These are phyloP conservation scores for Salicornia ramosissima DNA, from an alignment of 148 eudicot genomes.

Conservation along the genomic window DNA sequence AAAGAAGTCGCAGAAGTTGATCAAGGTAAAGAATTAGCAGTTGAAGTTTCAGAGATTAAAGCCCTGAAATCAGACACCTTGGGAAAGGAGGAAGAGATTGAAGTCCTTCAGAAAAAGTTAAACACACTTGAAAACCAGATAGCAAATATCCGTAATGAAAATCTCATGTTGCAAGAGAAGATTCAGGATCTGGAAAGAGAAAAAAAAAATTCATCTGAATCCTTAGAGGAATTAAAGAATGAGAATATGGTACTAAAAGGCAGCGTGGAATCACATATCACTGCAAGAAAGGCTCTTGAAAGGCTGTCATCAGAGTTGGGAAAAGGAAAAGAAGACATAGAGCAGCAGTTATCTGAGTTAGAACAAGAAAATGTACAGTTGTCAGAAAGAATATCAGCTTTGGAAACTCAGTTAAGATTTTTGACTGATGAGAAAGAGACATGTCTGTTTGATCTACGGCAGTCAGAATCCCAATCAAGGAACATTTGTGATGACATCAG, in stretches of 20 bases:
- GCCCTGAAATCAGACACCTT: slow-evolving; percentile 25
- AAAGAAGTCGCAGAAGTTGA: slow-evolving; percentile 16
- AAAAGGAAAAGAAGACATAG: slow-evolving; percentile 47
- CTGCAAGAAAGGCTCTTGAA: slow-evolving; percentile 46
- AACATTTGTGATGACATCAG: slow-evolving; percentile 55
- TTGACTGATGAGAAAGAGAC: slow-evolving; percentile 54
- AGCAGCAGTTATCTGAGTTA: slow-evolving; percentile 38
- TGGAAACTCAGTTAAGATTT: slow-evolving; percentile 52
- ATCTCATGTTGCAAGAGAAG: slow-evolving; percentile 35
- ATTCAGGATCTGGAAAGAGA: slow-evolving; percentile 37
- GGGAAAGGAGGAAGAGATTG: slow-evolving; percentile 38
- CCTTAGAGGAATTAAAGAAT: slow-evolving; percentile 36
- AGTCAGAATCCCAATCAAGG: slow-evolving; percentile 36
- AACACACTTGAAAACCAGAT: slow-evolving; percentile 41
- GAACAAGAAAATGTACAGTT: slow-evolving; percentile 58
- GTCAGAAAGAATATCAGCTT: slow-evolving; percentile 46
- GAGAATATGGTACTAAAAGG: slow-evolving; percentile 35
- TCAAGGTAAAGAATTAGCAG: slow-evolving; percentile 16
- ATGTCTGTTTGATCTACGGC: slow-evolving; percentile 40
- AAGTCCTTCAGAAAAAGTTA: slow-evolving; percentile 28
- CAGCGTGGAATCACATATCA: slow-evolving; percentile 42
- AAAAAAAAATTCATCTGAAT: slow-evolving; percentile 27
- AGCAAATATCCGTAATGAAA: slow-evolving; percentile 36
- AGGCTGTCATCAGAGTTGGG: slow-evolving; percentile 44
- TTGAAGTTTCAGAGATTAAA: slow-evolving; percentile 30